Percentiles rank a stretch among this genome's conserved stretches.
phyloP scores from a whole-genome alignment of 306 rosid species.

The Rosa chinensis region DNA sequence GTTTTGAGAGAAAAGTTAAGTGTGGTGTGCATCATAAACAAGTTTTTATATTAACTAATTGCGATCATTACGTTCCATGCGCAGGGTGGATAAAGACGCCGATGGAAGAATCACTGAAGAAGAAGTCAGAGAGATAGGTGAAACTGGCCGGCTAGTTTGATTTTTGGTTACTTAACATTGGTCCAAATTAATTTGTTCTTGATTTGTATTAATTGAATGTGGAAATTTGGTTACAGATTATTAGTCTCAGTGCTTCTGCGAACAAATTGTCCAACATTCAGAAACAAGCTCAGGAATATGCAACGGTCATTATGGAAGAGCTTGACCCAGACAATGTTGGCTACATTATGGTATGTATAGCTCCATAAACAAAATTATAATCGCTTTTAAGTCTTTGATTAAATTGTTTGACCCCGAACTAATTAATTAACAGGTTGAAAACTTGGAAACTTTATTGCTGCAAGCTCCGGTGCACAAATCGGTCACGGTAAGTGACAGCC shows the following conservation, averaged over 20 bases:
- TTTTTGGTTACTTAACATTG: background rate
- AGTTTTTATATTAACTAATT: background rate
- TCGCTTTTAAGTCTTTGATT: background rate
- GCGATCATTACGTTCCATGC: background rate
- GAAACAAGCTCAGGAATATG: constrained; percentile 53
- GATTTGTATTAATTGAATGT: background rate
- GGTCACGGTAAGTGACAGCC: constrained; percentile 49
- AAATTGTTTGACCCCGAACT: background rate
- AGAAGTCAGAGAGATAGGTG: constrained; percentile 53
- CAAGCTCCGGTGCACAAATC: constrained; percentile 51
- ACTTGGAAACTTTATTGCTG: constrained; percentile 48
- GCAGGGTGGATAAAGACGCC: constrained; percentile 60
- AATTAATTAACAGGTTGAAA: constrained; percentile 30
- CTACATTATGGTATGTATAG: constrained; percentile 45
- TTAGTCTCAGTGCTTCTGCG: constrained; percentile 56
- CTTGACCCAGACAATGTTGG: constrained; percentile 54
- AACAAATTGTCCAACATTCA: constrained; percentile 55
- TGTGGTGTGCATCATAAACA: background rate
- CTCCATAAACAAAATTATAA: background rate
- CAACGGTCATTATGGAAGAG: constrained; percentile 65
- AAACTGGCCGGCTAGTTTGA: background rate
- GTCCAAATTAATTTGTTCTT: background rate
- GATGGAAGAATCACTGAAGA: constrained; percentile 61
- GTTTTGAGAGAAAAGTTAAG: too few relatives aligned
- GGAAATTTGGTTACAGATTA: constrained; percentile 32